These are phyloP conservation scores for Naegleria lovaniensis DNA, from an alignment of 208 protist species.

Conservation along the genomic window DNA sequence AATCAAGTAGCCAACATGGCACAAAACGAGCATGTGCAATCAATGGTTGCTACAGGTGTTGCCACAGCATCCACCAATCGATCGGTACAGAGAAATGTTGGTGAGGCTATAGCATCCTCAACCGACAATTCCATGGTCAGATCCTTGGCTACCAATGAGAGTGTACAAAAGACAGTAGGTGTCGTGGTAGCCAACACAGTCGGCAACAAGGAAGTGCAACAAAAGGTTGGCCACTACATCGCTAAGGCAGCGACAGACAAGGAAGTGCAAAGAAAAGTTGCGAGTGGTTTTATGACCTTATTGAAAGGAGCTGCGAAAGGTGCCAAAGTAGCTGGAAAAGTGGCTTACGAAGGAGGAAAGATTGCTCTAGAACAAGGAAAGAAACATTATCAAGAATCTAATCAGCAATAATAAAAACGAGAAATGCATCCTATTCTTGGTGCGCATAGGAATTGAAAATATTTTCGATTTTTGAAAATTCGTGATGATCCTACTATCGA, in stretches of 20 bases:
- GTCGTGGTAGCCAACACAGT: neutral
- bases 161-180: neutral
- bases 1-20: neutral
- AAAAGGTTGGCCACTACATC: neutral
- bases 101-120: neutral
- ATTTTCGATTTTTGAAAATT: too few relatives aligned
- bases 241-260: neutral
- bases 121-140: neutral
- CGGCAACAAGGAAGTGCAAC: conserved; percentile 20
- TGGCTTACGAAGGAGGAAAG: neutral
- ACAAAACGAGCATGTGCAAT: neutral
- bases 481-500: too few relatives aligned
- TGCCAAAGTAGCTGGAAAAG: neutral
- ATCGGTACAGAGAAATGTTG: neutral
- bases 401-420: neutral
- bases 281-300: neutral
- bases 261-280: conserved; percentile 15
- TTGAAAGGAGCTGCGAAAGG: neutral
- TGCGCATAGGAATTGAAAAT: too few relatives aligned
- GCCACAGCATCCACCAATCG: neutral
- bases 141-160: neutral
- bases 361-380: neutral
- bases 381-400: neutral
- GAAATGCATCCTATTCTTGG: neutral
- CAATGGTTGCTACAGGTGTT: neutral